phyloP scores from a whole-genome alignment of 345 rosid species.

The Noccaea caerulescens region DNA sequence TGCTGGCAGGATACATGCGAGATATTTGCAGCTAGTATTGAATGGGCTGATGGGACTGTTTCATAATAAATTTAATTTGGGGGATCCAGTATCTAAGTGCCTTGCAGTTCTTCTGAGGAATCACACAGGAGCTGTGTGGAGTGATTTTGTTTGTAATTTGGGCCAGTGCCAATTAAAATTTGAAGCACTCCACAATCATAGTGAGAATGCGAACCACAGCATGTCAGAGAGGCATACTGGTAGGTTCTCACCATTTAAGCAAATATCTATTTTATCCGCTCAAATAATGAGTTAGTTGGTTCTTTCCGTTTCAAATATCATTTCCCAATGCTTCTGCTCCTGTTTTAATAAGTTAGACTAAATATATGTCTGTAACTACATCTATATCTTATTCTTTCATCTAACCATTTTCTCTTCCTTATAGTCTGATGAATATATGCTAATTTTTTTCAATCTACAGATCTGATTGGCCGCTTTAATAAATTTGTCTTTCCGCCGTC shows the following conservation, averaged over 20 bases:
- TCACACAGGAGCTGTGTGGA: constrained; percentile 64
- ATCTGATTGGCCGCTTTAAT: constrained; percentile 57
- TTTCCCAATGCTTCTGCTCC: neutral
- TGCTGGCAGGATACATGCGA: constrained; percentile 66
- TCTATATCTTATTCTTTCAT: constrained; percentile 5
- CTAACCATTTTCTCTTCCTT: constrained; percentile 13
- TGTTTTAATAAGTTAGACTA: neutral
- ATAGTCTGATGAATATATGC: constrained; percentile 24
- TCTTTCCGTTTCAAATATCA: constrained; percentile 6
- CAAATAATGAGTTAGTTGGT: constrained; percentile 2
- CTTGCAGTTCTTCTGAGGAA: constrained; percentile 64
- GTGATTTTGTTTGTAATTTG: constrained; percentile 57
- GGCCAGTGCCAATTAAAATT: constrained; percentile 52
- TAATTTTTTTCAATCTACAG: constrained; percentile 48
- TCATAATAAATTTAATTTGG: constrained; percentile 66
- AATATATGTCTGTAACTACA: constrained; percentile 3
- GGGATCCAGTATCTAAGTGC: constrained; percentile 79
- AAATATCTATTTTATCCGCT: constrained; percentile 23
- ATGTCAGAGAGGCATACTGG: constrained; percentile 52
- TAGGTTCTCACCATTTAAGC: constrained; percentile 43
- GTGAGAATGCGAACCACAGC: constrained; percentile 44
- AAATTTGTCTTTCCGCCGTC: constrained; percentile 59
- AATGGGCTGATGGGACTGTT: constrained; percentile 77
- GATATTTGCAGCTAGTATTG: constrained; percentile 61
- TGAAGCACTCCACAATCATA: constrained; percentile 44